Base-by-base conservation (phyloP, 2,329 filamentous ascomycete genomes). In the Beauveria pseudobassiana region DNA sequence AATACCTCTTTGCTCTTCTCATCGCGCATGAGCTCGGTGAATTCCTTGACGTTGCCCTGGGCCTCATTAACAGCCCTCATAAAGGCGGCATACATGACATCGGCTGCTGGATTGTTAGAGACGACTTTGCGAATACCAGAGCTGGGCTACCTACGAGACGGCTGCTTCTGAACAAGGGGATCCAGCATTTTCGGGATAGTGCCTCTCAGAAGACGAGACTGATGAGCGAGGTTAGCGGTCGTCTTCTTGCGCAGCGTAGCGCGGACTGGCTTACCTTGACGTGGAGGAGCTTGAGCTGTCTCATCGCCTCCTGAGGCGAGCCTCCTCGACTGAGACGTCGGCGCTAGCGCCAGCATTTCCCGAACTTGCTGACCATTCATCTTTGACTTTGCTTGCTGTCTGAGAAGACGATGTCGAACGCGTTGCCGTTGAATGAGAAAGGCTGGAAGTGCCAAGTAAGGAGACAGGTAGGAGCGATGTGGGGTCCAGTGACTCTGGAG, bases 211-310 rank as follows among this genome's bases (percentile, higher is more conserved):
- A 68, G 64, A 34, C 74, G 72, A 38, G 69, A 69, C 74, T 76
- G 64, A 43, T n/a, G 20, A 38, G 46, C 20, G 14, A 50, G 12
- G 9, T 59, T 56, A 55, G 26, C 9, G 28, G 24, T 22, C 8
- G 45, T 30, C 14, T 5, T 38, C 50, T 52, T 62, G 72, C 48
- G 72, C 64, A 60, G 18, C 14, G 24, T 26, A 49, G 60, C 56
- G 60, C 58, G 68, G 66, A 26, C 14, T 5, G 28, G 54, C 59
- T 42, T 77, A 79, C 82, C 76, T 82, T 80, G 67, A 82, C 74
- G 67, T 85, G 81, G n/a, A 84, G 72, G 52, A 81, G 73, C 66
- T 82, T 81, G 58, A 85, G 74, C 40, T 78, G 75, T 66, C 79
- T 73, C 66, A 85, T 74, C 26, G 77, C 78, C 63, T 77, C 73